phyloP scores from a whole-genome alignment of 257 asterid species.

The Eucommia ulmoides region DNA sequence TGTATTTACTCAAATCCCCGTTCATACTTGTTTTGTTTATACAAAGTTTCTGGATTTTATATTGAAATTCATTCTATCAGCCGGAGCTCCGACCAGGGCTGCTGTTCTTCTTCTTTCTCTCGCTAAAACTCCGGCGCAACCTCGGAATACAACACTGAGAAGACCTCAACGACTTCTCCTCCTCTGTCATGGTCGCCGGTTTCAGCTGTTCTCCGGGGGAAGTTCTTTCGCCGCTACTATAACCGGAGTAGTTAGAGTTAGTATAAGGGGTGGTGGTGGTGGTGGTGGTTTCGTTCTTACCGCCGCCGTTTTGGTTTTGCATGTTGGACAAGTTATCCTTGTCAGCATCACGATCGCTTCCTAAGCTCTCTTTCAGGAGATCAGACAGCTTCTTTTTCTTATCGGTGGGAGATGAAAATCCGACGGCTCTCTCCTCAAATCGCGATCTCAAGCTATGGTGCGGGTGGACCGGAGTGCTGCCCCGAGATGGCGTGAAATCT shows the following conservation, averaged over 20 bases:
- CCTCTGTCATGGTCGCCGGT: no score
- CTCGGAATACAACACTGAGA: not conserved
- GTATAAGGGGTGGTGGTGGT: not conserved
- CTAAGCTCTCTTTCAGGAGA: not conserved
- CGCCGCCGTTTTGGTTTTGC: not conserved
- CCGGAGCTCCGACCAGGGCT: not conserved
- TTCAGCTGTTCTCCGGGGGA: not conserved
- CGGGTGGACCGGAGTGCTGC: constrained; percentile 57
- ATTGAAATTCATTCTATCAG: no score
- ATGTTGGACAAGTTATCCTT: not conserved
- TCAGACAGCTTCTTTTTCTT: not conserved
- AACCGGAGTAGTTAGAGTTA: not conserved
- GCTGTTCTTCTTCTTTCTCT: not conserved
- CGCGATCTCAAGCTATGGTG: constrained; percentile 21
- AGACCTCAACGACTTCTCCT: not conserved
- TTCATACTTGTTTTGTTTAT: not conserved
- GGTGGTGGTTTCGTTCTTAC: not conserved
- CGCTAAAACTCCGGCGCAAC: not conserved
- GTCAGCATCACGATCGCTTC: not conserved
- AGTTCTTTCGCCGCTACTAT: not conserved
- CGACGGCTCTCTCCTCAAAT: constrained; percentile 9
- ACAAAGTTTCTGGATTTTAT: not conserved
- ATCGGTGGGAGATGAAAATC: constrained; percentile 1
- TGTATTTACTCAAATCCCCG: not conserved
- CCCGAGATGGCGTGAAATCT: constrained; percentile 73